Base-by-base conservation (phyloP, 2,329 filamentous ascomycete genomes). In the Trichoderma koningii region DNA sequence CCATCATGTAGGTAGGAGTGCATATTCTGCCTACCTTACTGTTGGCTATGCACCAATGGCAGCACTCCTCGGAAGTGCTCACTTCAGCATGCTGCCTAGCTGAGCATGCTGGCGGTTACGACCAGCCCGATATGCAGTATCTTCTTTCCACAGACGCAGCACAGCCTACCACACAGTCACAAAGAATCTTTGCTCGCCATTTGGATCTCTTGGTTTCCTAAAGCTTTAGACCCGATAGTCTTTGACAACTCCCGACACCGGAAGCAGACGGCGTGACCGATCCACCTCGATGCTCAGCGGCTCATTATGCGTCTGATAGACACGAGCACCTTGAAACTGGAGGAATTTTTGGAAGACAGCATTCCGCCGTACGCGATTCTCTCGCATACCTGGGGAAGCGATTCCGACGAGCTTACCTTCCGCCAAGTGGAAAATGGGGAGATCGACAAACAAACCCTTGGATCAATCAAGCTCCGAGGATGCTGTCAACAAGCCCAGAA, bases 301-400 rank as follows among this genome's bases (percentile, higher is more conserved):
- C 34, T 51, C 57, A 34, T 0, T 5, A 73, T 73, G 72, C 67
- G 71, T 21, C 59, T 73, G 6, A 59, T 74, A 48, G 69, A 73
- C 30, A 66, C 67, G 2, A 53, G 60, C 3, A 69, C 70, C 0
- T 12, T 69, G 17, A 45, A 59, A 12, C 63, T 74, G 4, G 63
- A 70, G 34, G 66, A 67, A 5, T 69, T 72, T 14, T n/a, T 48
- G 5, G 67, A 69, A 9, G 45, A 50, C 17, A 26, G 63, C 7
- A 30, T 21, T 5, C 73, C 72, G 0, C 59, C 66, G 0, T 76
- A 75, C 21, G 73, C 71, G 26, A 75, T 75, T 21, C 69, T 76
- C 3, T 76, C 74, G 0, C 74, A 76, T 38, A 75, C 73, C 1
- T 76, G 74, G 74, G 70, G 69, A 21, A 3, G 23, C 5, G 64